Evolutionary conservation across 495 filamentous ascomycete species (phyloP).

Genomic region (Aspergillus sparsus): DNA sequence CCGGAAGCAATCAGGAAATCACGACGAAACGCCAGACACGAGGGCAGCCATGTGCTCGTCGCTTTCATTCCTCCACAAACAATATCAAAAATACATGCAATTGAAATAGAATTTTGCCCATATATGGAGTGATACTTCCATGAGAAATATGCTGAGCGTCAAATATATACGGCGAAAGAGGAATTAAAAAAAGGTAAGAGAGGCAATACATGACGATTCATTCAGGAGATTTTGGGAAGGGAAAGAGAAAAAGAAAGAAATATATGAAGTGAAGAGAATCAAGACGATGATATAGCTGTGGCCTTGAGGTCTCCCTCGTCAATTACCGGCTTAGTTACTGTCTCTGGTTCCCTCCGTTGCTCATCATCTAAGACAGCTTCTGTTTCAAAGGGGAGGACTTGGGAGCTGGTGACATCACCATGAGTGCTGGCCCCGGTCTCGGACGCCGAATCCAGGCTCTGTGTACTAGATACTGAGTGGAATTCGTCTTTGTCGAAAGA

Average conservation of each 20-base stretch:
- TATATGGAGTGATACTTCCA: background rate
- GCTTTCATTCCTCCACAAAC: background rate
- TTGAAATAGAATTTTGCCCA: background rate
- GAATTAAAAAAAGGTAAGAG: conserved; percentile 1
- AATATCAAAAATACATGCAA: background rate
- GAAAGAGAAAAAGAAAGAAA: background rate
- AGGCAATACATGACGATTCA: background rate
- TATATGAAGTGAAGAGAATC: background rate
- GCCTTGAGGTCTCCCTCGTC: background rate
- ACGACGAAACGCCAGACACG: conserved; percentile 14
- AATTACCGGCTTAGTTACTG: background rate
- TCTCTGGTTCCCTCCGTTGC: too few relatives aligned
- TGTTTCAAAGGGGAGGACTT: background rate
- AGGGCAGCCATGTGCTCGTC: background rate
- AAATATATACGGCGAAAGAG: conserved; percentile 10
- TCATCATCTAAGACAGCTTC: background rate
- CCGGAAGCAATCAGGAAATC: background rate
- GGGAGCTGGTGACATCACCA: conserved; percentile 7
- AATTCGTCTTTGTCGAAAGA: conserved; percentile 40
- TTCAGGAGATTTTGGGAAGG: background rate
- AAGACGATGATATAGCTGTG: background rate
- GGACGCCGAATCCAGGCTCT: conserved; percentile 19
- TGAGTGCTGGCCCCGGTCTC: conserved; percentile 16
- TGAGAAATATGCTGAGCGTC: background rate
- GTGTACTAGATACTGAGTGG: conserved; percentile 47